phyloP scores from a whole-genome alignment of 306 rosid genomes.

The Vigna unguiculata region DNA sequence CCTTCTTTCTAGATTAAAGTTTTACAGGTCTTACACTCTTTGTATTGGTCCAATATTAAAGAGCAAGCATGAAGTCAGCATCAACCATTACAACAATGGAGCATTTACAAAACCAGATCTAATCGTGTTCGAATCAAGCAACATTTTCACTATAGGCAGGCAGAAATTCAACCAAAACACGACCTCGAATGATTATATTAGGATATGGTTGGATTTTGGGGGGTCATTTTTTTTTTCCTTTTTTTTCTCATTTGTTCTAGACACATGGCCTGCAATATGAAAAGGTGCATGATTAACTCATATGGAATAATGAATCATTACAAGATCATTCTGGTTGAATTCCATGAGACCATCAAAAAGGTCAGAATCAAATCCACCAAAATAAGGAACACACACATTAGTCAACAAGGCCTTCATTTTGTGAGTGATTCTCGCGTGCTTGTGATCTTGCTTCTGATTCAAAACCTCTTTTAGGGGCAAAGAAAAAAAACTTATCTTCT shows the following conservation, averaged over 20 bases:
- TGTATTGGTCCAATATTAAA: conserved; percentile 44
- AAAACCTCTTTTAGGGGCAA: conserved; percentile 16
- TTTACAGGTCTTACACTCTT: conserved; percentile 28
- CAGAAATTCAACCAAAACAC: conserved; percentile 48
- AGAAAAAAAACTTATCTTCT: conserved; percentile 16
- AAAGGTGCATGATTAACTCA: conserved; percentile 45
- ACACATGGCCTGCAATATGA: conserved; percentile 45
- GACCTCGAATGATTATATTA: conserved; percentile 54
- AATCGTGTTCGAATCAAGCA: conserved; percentile 32
- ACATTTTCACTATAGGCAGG: conserved; percentile 22
- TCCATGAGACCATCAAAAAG: conserved; percentile 46
- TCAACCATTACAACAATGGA: conserved; percentile 48
- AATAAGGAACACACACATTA: conserved; percentile 35
- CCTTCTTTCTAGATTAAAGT: conserved; percentile 32
- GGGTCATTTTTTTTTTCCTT: conserved; percentile 38
- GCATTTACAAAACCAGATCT: conserved; percentile 52
- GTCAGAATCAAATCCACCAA: conserved; percentile 61
- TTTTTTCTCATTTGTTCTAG: conserved; percentile 37
- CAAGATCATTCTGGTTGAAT: conserved; percentile 51
- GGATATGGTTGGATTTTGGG: conserved; percentile 77
- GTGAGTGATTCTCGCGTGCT: conserved; percentile 48
- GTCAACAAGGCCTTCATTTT: conserved; percentile 47
- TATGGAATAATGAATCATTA: conserved; percentile 40
- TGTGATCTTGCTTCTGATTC: conserved; percentile 42
- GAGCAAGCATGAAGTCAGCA: conserved; percentile 43